These are phyloP conservation scores for Candida pini DNA, from an alignment of 805 yeast species.

Conservation along the genomic window DNA sequence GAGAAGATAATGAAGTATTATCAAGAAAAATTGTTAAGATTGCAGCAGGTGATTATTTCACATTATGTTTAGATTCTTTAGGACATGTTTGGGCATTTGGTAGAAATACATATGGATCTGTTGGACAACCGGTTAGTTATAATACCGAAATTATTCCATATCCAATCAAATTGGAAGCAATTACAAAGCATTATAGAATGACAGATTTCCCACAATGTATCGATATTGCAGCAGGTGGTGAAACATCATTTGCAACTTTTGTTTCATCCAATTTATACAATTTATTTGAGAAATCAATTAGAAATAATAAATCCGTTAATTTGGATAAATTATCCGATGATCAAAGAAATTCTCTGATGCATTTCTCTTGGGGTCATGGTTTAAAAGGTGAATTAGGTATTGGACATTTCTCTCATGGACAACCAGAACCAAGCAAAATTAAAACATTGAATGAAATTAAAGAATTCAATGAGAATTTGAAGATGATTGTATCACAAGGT, in stretches of 20 bases:
- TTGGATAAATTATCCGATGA: slow-evolving; percentile 16
- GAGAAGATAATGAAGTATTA: slow-evolving; percentile 18
- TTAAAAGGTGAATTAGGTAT: slow-evolving; percentile 81
- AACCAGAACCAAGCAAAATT: slow-evolving; percentile 58
- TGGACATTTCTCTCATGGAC: slow-evolving; percentile 70
- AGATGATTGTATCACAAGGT: slow-evolving; percentile 38
- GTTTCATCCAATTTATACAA: slow-evolving; percentile 31
- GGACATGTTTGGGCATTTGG: slow-evolving; percentile 87
- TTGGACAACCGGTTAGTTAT: slow-evolving; percentile 64
- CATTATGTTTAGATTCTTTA: slow-evolving; percentile 59
- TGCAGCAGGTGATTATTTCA: slow-evolving; percentile 71
- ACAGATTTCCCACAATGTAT: slow-evolving; percentile 41
- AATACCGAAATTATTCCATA: slow-evolving; percentile 63
- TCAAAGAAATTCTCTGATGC: slow-evolving; percentile 27
- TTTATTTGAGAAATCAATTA: slow-evolving; percentile 28
- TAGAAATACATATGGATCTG: slow-evolving; percentile 75
- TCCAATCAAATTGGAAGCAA: slow-evolving; percentile 51
- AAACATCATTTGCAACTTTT: slow-evolving; percentile 50
- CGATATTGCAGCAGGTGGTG: slow-evolving; percentile 65
- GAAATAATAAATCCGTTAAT: slow-evolving; percentile 8
- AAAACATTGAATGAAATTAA: slow-evolving; percentile 39
- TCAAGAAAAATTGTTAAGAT: slow-evolving; percentile 50
- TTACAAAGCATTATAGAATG: slow-evolving; percentile 34
- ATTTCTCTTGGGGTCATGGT: slow-evolving; percentile 77
- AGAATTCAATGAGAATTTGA: slow-evolving; percentile 48